Evolutionary conservation across 768 basidiomycete species (phyloP).

Genomic region (Calocera cornea): DNA sequence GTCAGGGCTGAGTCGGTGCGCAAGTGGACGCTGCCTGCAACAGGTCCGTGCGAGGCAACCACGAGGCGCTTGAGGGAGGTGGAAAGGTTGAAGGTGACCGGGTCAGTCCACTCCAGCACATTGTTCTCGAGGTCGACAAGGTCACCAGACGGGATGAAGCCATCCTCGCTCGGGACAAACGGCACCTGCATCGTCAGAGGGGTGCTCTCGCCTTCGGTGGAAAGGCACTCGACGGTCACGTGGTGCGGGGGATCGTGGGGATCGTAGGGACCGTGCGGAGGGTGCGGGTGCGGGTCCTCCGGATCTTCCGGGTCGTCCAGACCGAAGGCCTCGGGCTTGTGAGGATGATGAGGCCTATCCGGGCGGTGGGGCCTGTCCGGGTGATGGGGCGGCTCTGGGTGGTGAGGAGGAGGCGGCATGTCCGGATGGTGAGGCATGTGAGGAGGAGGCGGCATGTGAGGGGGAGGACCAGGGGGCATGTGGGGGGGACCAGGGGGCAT

Average conservation of each 20-base stretch:
- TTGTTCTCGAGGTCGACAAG: background rate
- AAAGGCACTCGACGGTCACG: background rate
- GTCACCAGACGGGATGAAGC: background rate
- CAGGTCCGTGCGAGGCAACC: background rate
- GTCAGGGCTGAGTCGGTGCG: background rate
- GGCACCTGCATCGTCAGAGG: background rate
- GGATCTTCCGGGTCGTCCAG: background rate
- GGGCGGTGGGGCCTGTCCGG: background rate
- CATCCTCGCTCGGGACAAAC: background rate
- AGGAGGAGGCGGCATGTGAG: background rate
- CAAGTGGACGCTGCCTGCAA: background rate
- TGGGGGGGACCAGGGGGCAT: background rate
- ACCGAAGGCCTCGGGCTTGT: background rate
- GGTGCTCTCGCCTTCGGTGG: background rate
- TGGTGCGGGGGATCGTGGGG: background rate
- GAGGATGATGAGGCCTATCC: background rate
- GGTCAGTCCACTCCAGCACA: background rate
- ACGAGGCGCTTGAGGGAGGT: background rate
- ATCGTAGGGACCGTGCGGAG: background rate
- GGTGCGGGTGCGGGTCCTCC: background rate
- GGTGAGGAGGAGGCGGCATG: background rate
- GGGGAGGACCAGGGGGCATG: too few species aligned
- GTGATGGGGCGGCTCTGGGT: background rate
- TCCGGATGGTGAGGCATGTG: background rate
- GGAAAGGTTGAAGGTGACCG: background rate